Percentiles rank a stretch among this genome's conserved stretches.
Conservation (phyloP, 164 flowering plant genomes). For the Malania oleifera region DNA sequence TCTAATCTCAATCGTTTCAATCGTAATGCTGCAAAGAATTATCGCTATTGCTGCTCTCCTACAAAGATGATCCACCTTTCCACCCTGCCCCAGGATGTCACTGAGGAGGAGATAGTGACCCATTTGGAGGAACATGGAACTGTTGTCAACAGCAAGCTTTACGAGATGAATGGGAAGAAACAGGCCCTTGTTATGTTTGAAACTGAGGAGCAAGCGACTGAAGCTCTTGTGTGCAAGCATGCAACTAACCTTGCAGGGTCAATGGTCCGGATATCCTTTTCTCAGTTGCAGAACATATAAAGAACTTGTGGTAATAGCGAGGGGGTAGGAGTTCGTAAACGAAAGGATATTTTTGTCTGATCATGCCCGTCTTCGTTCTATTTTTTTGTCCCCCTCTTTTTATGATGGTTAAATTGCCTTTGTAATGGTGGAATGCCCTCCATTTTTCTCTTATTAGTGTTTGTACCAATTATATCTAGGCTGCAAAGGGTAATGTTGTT, state of each 20-base stretch:
- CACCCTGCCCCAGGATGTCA: slow-evolving; percentile 71
- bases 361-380: slow-evolving; percentile 2
- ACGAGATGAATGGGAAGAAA: slow-evolving; percentile 94
- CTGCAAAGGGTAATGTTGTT: background rate
- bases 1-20: slow-evolving; percentile 96
- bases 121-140: slow-evolving; percentile 90
- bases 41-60: slow-evolving; percentile 96
- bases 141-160: slow-evolving; percentile 69
- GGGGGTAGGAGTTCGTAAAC: no score
- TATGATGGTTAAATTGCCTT: slow-evolving; percentile 6
- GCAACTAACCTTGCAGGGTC: slow-evolving; percentile 71
- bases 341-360: slow-evolving; percentile 3
- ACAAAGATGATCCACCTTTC: slow-evolving; percentile 97
- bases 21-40: slow-evolving; percentile 93
- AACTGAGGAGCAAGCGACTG: slow-evolving; percentile 93
- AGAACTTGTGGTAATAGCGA: background rate
- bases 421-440: slow-evolving; percentile 5
- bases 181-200: slow-evolving; percentile 88
- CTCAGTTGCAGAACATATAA: slow-evolving; percentile 79
- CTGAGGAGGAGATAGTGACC: slow-evolving; percentile 72
- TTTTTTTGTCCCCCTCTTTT: slow-evolving; percentile 1
- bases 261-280: slow-evolving; percentile 80
- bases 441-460: background rate
- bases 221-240: slow-evolving; percentile 96
- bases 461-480: slow-evolving; percentile 5